Evolutionary conservation across 768 basidiomycete genomes (phyloP).

Genomic region (Galerina sulciceps): DNA sequence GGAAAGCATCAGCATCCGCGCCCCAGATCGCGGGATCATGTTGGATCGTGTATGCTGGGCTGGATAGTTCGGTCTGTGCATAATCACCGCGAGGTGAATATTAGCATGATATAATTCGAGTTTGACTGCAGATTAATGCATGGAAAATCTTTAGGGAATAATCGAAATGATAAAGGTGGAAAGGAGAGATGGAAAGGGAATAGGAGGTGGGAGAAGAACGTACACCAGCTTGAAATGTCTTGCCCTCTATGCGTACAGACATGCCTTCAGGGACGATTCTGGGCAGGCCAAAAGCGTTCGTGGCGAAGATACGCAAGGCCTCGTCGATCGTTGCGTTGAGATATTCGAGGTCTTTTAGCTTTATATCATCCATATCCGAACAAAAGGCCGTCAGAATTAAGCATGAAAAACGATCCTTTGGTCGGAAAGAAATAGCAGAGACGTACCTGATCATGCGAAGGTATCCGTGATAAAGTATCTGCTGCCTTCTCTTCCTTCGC

Average conservation of each 20-base stretch:
- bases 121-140: too few relatives aligned
- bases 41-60: slow-evolving; percentile 4
- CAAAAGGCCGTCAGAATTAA: background rate
- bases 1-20: background rate
- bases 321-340: slow-evolving; percentile 2
- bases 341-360: slow-evolving; percentile 3
- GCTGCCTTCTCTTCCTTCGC: background rate
- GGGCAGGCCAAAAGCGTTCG: slow-evolving; percentile 2
- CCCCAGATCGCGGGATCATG: slow-evolving; percentile 5
- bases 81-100: too few relatives aligned
- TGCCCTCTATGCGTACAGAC: background rate
- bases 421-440: background rate
- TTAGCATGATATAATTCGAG: too few relatives aligned
- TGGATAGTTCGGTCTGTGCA: slow-evolving; percentile 1
- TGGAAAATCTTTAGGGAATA: too few relatives aligned
- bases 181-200: background rate
- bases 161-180: background rate
- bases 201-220: background rate
- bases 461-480: background rate
- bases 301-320: slow-evolving; percentile 5
- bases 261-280: background rate
- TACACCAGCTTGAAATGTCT: slow-evolving; percentile 5
- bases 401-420: background rate
- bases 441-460: slow-evolving; percentile 6
- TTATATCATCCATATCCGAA: background rate